Percentiles rank a stretch among this genome's conserved stretches.
Evolutionary conservation across 2,329 filamentous ascomycete species (phyloP).

Genomic region (Cytospora chrysosperma): DNA sequence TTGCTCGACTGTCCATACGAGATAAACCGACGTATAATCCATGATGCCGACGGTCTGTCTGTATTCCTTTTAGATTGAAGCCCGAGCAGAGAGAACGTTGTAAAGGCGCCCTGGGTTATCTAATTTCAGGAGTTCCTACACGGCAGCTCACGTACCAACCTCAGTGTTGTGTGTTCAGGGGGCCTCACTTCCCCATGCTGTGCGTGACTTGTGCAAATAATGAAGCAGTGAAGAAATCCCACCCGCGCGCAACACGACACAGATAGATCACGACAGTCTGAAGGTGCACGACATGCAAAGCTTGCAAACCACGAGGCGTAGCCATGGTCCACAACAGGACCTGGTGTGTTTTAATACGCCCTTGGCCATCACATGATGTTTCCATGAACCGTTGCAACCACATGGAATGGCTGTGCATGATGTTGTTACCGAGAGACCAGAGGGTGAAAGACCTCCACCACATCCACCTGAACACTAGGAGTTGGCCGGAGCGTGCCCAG

Average conservation of each 20-base stretch:
- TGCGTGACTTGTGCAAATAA: neutral
- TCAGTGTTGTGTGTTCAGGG: no score
- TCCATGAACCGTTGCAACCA: neutral
- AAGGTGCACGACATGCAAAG: slow-evolving; percentile 3
- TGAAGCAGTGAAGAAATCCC: neutral
- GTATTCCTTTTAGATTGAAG: neutral
- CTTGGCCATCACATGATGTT: neutral
- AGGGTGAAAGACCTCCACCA: neutral
- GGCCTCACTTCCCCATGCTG: no score
- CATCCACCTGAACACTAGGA: neutral
- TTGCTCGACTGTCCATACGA: neutral
- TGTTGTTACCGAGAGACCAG: no score
- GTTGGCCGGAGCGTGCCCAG: neutral
- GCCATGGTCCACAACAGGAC: slow-evolving; percentile 1
- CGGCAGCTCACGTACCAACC: neutral
- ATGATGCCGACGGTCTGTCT: neutral
- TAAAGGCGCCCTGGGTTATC: neutral
- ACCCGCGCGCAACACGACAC: neutral
- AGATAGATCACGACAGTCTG: neutral
- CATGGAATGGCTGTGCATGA: neutral
- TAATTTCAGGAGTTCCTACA: neutral
- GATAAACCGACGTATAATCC: neutral
- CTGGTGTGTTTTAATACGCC: neutral
- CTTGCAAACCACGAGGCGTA: slow-evolving; percentile 9
- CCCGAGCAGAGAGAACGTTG: neutral